These are phyloP conservation scores for Neoarthrinium moseri DNA, from an alignment of 2,329 filamentous ascomycete genomes.

Conservation along the genomic window DNA sequence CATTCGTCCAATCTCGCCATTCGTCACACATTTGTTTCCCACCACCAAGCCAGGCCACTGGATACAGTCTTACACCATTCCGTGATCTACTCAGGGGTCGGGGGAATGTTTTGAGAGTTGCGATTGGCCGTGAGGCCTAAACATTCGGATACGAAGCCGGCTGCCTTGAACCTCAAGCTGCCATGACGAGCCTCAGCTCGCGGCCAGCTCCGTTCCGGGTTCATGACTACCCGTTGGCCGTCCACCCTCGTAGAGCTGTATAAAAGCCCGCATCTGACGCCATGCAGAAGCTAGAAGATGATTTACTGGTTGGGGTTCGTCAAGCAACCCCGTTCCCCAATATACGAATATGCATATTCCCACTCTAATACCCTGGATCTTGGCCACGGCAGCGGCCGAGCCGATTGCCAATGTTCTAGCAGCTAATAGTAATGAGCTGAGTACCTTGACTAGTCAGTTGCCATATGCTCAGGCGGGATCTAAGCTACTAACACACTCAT, in stretches of 20 bases:
- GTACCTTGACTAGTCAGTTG: slow-evolving; percentile 11
- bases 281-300: no score
- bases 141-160: background rate
- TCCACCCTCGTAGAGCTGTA: no score
- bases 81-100: background rate
- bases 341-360: slow-evolving; percentile 11
- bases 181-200: background rate
- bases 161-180: background rate
- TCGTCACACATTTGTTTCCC: no score
- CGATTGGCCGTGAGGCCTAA: slow-evolving; percentile 1
- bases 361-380: slow-evolving; percentile 6
- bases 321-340: no score
- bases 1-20: background rate
- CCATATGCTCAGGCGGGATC: background rate
- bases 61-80: background rate
- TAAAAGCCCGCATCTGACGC: no score
- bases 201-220: background rate
- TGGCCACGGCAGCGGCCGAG: slow-evolving; percentile 6
- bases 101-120: background rate
- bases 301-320: slow-evolving; percentile 2
- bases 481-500: background rate
- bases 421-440: slow-evolving; percentile 11
- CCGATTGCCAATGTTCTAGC: slow-evolving; percentile 10
- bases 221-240: background rate
- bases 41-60: no score